Percentiles rank a stretch among this genome's conserved stretches.
Conservation (phyloP, 1,284 basidiomycete species). For the Meira miltonrushii region DNA sequence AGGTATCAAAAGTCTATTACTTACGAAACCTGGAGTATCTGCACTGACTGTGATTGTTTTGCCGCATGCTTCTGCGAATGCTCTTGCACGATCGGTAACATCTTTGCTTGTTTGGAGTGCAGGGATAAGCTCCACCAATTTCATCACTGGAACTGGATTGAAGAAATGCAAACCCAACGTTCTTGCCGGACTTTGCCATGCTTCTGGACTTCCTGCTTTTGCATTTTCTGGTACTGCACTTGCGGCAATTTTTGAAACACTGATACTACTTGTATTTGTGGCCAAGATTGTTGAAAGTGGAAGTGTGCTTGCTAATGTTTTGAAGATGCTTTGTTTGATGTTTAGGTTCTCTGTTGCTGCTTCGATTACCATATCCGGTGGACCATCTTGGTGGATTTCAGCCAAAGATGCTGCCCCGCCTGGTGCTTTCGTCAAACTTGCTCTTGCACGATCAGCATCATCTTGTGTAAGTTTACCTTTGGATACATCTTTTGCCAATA, state of each 20-base stretch:
- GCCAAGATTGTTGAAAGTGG: constrained; percentile 75
- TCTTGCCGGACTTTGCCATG: constrained; percentile 27
- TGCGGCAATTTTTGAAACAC: constrained; percentile 85
- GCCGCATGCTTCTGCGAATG: constrained; percentile 80
- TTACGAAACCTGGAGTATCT: constrained; percentile 77
- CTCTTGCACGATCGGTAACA: constrained; percentile 69
- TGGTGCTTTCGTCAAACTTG: constrained; percentile 23
- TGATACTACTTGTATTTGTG: constrained; percentile 89
- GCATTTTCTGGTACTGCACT: constrained; percentile 34
- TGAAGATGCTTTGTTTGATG: constrained; percentile 76
- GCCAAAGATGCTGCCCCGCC: constrained; percentile 27
- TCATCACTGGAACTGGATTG: constrained; percentile 69
- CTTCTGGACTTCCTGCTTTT: constrained; percentile 24
- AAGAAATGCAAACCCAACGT: constrained; percentile 77
- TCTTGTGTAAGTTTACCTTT: constrained; percentile 71
- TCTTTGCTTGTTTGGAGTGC: constrained; percentile 80
- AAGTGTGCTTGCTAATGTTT: constrained; percentile 64
- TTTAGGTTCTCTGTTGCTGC: constrained; percentile 81
- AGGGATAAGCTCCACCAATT: constrained; percentile 85
- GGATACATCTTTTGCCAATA: constrained; percentile 78
- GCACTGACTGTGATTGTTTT: constrained; percentile 58
- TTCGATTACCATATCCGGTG: constrained; percentile 87
- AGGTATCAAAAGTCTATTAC: constrained; percentile 67
- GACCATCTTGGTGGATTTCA: constrained; percentile 57
- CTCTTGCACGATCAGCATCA: constrained; percentile 68